Conservation (phyloP, 495 filamentous ascomycete genomes). For the Penicillium atrosanguineum region DNA sequence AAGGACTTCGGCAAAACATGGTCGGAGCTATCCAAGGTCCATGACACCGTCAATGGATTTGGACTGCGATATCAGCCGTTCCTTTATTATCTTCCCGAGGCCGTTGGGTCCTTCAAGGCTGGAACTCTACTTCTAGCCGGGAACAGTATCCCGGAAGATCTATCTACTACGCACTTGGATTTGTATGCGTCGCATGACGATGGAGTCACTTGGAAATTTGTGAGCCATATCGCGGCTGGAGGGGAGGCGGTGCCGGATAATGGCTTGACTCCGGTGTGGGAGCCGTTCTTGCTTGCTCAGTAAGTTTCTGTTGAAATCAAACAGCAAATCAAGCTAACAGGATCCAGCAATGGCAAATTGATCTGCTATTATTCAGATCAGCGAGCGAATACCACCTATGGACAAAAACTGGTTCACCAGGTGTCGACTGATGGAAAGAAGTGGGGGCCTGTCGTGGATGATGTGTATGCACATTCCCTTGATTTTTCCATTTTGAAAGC, state of each 20-base stretch:
- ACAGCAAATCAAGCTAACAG: not conserved
- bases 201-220: slow-evolving; percentile 62
- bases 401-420: slow-evolving; percentile 67
- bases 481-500: not conserved
- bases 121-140: slow-evolving; percentile 64
- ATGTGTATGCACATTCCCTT: slow-evolving; percentile 42
- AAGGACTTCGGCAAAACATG: slow-evolving; percentile 60
- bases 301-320: slow-evolving; percentile 14
- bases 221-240: slow-evolving; percentile 62
- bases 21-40: slow-evolving; percentile 58
- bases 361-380: slow-evolving; percentile 71
- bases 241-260: slow-evolving; percentile 60
- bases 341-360: slow-evolving; percentile 50
- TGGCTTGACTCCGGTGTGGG: slow-evolving; percentile 66
- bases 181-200: slow-evolving; percentile 60
- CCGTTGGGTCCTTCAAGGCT: slow-evolving; percentile 52
- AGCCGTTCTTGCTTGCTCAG: slow-evolving; percentile 60
- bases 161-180: slow-evolving; percentile 63
- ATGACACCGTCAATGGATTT: slow-evolving; percentile 60
- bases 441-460: slow-evolving; percentile 60
- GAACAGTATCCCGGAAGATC: slow-evolving; percentile 61
- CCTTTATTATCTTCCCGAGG: slow-evolving; percentile 57
- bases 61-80: slow-evolving; percentile 68
- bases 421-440: slow-evolving; percentile 51
- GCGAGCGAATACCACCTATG: slow-evolving; percentile 55